Base-by-base conservation (phyloP, 108 stramenopile genomes). In the Aurantiochytrium sp. region DNA sequence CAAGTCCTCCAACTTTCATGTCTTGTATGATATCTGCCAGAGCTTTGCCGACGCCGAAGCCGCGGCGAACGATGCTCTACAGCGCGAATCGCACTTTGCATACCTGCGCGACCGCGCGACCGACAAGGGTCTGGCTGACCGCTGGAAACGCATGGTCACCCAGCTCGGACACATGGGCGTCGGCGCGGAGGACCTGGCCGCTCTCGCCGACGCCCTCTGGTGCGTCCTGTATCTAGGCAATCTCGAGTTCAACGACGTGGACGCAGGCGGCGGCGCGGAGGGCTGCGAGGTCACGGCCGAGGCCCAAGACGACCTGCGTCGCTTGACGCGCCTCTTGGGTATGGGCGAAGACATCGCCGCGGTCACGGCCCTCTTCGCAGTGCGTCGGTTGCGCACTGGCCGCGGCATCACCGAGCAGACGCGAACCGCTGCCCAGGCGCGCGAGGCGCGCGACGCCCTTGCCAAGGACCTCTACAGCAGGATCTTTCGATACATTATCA, bases 1-100 rank as follows among this genome's bases (percentile, higher is more conserved):
- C 85, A 96, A 95, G 3, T 98, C 99, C 90, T 88, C 98, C 39
- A 98, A 98, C 68, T 99, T 96, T 92, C 99, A 99, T 90, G 95
- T 98, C n/a, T 98, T 99, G 86, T 99, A 99, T 90, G 97, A 99
- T 92, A 88, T 98, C 12, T 86, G 97, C 27, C 95, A 95, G 19
- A 96, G 96, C 4, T 50, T 50, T 52, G 92, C 92, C 27, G 86
- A 85, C 81, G 54, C 92, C 89, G 68, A 37, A 5, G 45, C 31
- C 15, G 37, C 91, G 31, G 88, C 85, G 73, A 85, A 48, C 36
- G 68, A 65, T 37, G 65, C 92, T 21, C 32, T 42, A 34, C 86
- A 93, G 55, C 55, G 87, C 53, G 88, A 85, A 27, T 91, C 92
- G 65, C 50, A 89, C 48, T 94, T 91, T 90, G 37, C 54, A 8